Evolutionary conservation across 352 stramenopile genomes (phyloP).

Genomic region (Phytophthora kernoviae): DNA sequence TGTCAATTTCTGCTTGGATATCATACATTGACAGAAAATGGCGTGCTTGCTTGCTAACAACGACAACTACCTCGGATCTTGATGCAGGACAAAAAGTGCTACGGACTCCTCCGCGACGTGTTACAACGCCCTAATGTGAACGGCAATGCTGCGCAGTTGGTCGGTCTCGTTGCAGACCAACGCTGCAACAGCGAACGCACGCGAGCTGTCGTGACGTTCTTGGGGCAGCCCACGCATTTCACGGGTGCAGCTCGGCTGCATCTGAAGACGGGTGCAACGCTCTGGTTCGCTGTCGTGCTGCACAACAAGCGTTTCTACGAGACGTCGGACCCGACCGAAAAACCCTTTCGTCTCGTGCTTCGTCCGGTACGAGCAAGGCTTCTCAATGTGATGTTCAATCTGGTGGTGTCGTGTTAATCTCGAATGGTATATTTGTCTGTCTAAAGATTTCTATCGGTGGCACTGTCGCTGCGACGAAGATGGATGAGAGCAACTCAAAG

Average conservation of each 20-base stretch:
- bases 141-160: constrained; percentile 26
- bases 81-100: constrained; percentile 63
- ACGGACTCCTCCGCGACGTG: constrained; percentile 33
- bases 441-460: constrained; percentile 7
- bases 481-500: neutral
- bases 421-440: neutral
- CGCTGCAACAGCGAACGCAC: constrained; percentile 30
- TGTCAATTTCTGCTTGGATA: neutral
- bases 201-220: constrained; percentile 40
- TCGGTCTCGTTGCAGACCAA: constrained; percentile 60
- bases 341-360: constrained; percentile 55
- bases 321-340: constrained; percentile 11
- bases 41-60: neutral
- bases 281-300: constrained; percentile 59
- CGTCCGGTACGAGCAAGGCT: constrained; percentile 21
- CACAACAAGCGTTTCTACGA: constrained; percentile 39
- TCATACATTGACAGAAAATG: neutral
- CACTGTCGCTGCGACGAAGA: neutral
- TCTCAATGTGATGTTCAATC: neutral
- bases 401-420: neutral
- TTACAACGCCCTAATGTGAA: constrained; percentile 18
- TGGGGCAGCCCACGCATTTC: constrained; percentile 45
- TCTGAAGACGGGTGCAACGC: constrained; percentile 24
- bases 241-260: constrained; percentile 52
- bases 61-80: neutral